Evolutionary conservation across 2,329 filamentous ascomycete species (phyloP).

Genomic region (Claviceps maximensis): DNA sequence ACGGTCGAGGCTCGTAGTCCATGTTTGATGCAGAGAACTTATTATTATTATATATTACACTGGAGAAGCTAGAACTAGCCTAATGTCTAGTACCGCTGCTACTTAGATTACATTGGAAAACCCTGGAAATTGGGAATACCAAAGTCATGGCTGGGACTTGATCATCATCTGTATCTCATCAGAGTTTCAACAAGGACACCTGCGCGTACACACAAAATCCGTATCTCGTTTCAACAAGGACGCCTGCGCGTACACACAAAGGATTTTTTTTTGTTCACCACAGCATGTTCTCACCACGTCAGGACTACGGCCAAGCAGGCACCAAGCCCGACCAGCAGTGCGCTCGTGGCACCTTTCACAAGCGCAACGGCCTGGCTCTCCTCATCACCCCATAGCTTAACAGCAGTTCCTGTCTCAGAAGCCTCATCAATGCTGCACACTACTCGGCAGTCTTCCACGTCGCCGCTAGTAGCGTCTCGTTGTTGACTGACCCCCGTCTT

Average conservation of each 20-base stretch:
- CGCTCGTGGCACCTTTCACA: too few relatives aligned
- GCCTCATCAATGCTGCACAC: slow-evolving; percentile 24
- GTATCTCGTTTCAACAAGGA: not conserved
- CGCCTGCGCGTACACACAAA: not conserved
- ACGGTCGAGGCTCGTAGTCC: too few relatives aligned
- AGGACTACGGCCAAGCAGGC: not conserved
- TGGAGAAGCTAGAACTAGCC: too few relatives aligned
- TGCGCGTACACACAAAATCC: not conserved
- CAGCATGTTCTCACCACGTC: not conserved
- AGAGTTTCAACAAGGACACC: not conserved
- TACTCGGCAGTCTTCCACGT: slow-evolving; percentile 11
- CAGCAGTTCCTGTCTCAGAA: slow-evolving; percentile 12
- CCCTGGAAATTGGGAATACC: too few relatives aligned
- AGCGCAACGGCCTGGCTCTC: not conserved
- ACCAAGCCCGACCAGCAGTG: not conserved
- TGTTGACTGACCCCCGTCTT: not conserved
- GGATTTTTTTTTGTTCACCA: too few relatives aligned
- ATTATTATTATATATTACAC: too few relatives aligned
- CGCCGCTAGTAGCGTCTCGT: not conserved
- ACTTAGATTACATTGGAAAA: too few relatives aligned
- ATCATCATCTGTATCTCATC: not conserved
- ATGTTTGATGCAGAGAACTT: too few relatives aligned
- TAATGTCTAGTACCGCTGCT: too few relatives aligned
- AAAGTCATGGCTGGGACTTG: not conserved
- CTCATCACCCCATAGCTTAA: slow-evolving; percentile 14